Conservation (phyloP, 1,139 yeast genomes). For the Debaryomycetaceae sp. region DNA sequence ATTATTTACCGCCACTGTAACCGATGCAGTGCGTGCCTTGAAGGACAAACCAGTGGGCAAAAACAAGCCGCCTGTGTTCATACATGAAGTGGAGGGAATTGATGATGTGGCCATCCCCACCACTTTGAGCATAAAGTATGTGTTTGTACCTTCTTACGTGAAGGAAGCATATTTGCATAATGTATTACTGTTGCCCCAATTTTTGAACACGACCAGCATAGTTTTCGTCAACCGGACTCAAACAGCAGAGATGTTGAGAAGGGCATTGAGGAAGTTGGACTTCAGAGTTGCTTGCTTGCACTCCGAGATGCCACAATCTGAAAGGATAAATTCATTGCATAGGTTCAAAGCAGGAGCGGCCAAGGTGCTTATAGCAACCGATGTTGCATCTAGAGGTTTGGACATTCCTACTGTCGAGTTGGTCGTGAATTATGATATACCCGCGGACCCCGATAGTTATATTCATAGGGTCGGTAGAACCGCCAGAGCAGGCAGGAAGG, state of each 20-base stretch:
- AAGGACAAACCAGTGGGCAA: conserved; percentile 63
- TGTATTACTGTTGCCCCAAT: conserved; percentile 59
- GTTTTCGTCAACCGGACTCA: conserved; percentile 88
- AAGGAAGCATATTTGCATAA: conserved; percentile 84
- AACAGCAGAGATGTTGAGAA: conserved; percentile 82
- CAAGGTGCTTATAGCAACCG: conserved; percentile 86
- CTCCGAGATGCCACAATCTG: conserved; percentile 91
- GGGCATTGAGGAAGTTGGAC: conserved; percentile 70
- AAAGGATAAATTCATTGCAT: conserved; percentile 85
- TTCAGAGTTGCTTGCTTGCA: conserved; percentile 86
- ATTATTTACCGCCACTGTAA: conserved; percentile 92
- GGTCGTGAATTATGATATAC: conserved; percentile 88
- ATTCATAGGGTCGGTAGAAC: conserved; percentile 99
- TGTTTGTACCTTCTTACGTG: conserved; percentile 74
- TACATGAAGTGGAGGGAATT: conserved; percentile 76
- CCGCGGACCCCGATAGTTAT: conserved; percentile 95
- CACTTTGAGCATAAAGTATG: conserved; percentile 55
- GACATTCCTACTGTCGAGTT: conserved; percentile 91
- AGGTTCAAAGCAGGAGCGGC: conserved; percentile 95
- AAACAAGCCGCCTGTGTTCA: conserved; percentile 64
- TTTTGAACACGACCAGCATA: conserved; percentile 65
- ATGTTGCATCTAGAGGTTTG: conserved; percentile 94
- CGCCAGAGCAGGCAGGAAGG: conserved; percentile 93
- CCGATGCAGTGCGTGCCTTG: conserved; percentile 83
- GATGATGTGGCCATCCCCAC: conserved; percentile 78